phyloP scores from a whole-genome alignment of 148 eudicot species.

The Chenopodium album region DNA sequence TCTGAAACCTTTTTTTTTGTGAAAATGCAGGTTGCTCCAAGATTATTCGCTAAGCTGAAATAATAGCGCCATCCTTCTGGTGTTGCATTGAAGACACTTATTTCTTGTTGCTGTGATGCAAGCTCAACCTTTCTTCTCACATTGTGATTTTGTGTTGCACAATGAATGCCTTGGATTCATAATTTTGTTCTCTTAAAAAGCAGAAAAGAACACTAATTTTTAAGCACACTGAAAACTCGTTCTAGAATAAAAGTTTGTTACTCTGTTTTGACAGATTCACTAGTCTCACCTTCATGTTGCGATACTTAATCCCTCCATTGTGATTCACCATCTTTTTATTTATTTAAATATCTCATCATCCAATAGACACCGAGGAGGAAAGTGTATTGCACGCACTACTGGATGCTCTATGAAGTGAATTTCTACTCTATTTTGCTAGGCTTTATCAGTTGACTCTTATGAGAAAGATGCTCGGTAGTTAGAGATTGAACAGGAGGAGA shows the following conservation, averaged over 20 bases:
- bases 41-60: slow-evolving; percentile 35
- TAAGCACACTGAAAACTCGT: background rate
- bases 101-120: slow-evolving; percentile 3
- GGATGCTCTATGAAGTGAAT: background rate
- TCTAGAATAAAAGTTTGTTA: background rate
- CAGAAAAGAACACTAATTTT: background rate
- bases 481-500: background rate
- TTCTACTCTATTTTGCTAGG: background rate
- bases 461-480: no score
- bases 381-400: background rate
- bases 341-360: no score
- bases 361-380: no score
- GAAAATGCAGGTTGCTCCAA: slow-evolving; percentile 40
- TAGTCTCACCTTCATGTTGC: background rate
- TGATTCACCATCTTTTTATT: no score
- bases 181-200: background rate
- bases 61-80: slow-evolving; percentile 7
- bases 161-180: slow-evolving; percentile 1
- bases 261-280: background rate
- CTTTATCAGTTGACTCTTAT: no score
- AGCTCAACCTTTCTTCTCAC: background rate
- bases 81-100: slow-evolving; percentile 3
- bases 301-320: background rate
- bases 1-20: background rate
- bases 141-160: slow-evolving; percentile 10